These are phyloP conservation scores for Orbilia quercus DNA, from an alignment of 2,329 filamentous ascomycete species.

Conservation along the genomic window DNA sequence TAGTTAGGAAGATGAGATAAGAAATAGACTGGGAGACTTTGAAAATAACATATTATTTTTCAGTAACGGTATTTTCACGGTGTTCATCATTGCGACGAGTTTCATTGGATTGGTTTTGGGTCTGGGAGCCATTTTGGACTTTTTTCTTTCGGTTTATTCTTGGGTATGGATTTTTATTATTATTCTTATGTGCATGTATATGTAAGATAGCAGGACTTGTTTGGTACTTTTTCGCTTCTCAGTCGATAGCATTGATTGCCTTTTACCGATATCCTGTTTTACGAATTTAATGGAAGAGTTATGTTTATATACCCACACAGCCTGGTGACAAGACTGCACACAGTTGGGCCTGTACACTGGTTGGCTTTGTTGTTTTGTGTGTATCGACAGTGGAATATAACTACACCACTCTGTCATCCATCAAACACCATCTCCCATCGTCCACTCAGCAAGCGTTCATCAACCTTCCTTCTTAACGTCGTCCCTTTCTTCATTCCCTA, in stretches of 20 bases:
- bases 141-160: constrained; percentile 9
- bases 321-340: too few relatives aligned
- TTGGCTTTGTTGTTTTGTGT: too few relatives aligned
- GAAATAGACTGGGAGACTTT: not conserved
- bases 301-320: not conserved
- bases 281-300: constrained; percentile 15
- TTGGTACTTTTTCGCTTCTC: not conserved
- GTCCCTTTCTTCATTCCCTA: too few relatives aligned
- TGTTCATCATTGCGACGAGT: constrained; percentile 32
- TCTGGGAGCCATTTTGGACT: constrained; percentile 1
- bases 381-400: too few relatives aligned
- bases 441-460: too few relatives aligned
- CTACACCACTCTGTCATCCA: too few relatives aligned
- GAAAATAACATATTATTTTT: not conserved
- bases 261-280: constrained; percentile 8
- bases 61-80: not conserved
- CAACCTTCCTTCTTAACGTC: too few relatives aligned
- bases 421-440: too few relatives aligned
- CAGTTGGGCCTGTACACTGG: too few relatives aligned
- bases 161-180: constrained; percentile 7
- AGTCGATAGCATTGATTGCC: not conserved
- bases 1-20: constrained; percentile 45
- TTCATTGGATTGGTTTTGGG: too few relatives aligned
- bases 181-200: too few relatives aligned
- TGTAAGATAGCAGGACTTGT: constrained; percentile 11